phyloP scores from a whole-genome alignment of 257 asterid genomes.

The Solanum bukasovii region DNA sequence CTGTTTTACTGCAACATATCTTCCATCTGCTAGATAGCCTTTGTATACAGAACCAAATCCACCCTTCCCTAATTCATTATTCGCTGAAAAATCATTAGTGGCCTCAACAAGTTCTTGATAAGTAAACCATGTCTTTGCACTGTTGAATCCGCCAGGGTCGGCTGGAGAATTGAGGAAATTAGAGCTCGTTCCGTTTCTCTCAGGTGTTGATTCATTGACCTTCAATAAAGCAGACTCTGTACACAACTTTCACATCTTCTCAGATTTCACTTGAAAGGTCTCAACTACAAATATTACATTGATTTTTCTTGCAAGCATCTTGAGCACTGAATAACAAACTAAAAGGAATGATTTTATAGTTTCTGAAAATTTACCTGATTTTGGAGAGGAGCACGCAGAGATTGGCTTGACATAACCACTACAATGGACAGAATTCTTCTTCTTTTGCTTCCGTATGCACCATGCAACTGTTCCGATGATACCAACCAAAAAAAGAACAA shows the following conservation, averaged over 20 bases:
- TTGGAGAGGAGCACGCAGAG: slow-evolving; percentile 33
- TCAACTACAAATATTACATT: neutral
- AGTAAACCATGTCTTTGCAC: slow-evolving; percentile 62
- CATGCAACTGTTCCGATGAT: slow-evolving; percentile 37
- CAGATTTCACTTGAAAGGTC: neutral
- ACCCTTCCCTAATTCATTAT: slow-evolving; percentile 79
- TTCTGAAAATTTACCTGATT: slow-evolving; percentile 39
- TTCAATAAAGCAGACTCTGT: slow-evolving; percentile 55
- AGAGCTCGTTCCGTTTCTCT: slow-evolving; percentile 28
- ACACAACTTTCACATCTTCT: slow-evolving; percentile 12
- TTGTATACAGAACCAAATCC: slow-evolving; percentile 92
- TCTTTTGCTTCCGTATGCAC: slow-evolving; percentile 49
- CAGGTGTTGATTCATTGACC: slow-evolving; percentile 29
- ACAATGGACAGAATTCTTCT: slow-evolving; percentile 34
- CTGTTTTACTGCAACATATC: slow-evolving; percentile 81
- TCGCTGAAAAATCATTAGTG: slow-evolving; percentile 57
- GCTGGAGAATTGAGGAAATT: slow-evolving; percentile 33
- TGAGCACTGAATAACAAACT: neutral
- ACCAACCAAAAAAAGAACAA: slow-evolving; percentile 40
- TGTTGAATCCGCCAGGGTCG: slow-evolving; percentile 52
- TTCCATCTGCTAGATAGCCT: slow-evolving; percentile 67
- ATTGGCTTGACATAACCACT: slow-evolving; percentile 51
- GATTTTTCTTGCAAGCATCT: neutral
- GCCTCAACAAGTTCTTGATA: slow-evolving; percentile 65
- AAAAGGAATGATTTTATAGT: neutral